Conservation (phyloP, 2,329 filamentous ascomycete genomes). For the Cucurbitaria berberidis region DNA sequence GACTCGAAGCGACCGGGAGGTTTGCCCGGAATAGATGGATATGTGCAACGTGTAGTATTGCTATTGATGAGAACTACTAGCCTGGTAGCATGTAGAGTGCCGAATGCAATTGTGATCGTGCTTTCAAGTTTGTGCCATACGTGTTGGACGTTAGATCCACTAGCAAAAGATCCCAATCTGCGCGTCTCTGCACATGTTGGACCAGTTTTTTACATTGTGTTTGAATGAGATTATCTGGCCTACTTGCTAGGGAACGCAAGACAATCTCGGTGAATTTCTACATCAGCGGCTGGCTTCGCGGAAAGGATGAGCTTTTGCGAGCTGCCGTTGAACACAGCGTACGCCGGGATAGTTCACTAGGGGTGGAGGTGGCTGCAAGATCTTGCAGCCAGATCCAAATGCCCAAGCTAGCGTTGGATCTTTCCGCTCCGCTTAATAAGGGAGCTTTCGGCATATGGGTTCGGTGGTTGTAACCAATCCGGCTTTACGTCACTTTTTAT, state of each 20-base stretch:
- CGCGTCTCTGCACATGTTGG: not conserved
- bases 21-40: not conserved
- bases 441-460: not conserved
- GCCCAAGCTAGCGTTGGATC: not conserved
- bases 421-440: not conserved
- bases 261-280: not conserved
- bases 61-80: not conserved
- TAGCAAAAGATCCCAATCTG: not conserved
- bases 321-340: not conserved
- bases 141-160: not conserved
- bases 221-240: not conserved
- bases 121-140: not conserved
- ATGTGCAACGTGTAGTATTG: not conserved
- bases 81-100: not conserved
- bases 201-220: not conserved
- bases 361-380: slow-evolving; percentile 8
- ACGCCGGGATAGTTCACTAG: not conserved
- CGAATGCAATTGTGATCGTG: not conserved
- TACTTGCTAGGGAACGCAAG: not conserved
- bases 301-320: not conserved
- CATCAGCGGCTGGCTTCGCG: not conserved
- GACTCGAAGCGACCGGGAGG: not conserved
- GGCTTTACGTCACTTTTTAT: slow-evolving; percentile 5
- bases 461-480: not conserved
- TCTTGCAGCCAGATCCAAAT: slow-evolving; percentile 9